Evolutionary conservation across 75 land plant genomes (phyloP), one percentile per base, ranked within the genome.

Genomic region (Chamaecyparis obtusa): DNA sequence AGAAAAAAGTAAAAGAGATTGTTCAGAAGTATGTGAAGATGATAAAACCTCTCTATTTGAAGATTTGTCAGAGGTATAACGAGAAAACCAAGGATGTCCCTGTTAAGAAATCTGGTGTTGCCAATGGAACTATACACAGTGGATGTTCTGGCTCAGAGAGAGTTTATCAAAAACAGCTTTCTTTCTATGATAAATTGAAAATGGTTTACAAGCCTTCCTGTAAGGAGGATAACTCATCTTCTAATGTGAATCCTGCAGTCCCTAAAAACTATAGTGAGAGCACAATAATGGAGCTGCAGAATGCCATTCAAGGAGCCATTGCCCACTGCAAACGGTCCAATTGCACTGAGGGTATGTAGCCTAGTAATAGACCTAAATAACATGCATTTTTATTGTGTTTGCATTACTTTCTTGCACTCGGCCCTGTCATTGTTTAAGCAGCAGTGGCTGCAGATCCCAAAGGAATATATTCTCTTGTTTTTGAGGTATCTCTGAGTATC

Each of bases 21-120:
- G 69, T 93, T 71, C 91, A 88, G 37, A 91, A 89, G 88, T 94
- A 94, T 75, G 78, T 93, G 71, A 94, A 88, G 85, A 93, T 80
- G 92, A 89, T 94, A 55, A 94, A 92, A 91, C 95, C 95, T 13
- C 89, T 94, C 4, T 94, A 94, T 86, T 85, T 91, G n/a, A 89
- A 86, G 27, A 92, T 88, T 19, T 94, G 91, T 16, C 88, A 87
- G 82, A 71, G 87, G 80, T 91, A 92, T 82, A 85, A 60, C 19
- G 94, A 90, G 48, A 91, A 88, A 86, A 36, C 87, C 10, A 86
- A 86, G 72, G 77, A 90, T 51, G 88, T 90, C 17, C 90, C 85
- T 30, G 84, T 83, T 64, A 67, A 87, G 37, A 77, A 37, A 33
- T 36, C 44, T 13, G 82, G 80, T 16, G 46, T 37, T 37, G 43